Evolutionary conservation across 177 flowering plant species (phyloP), one percentile per base, ranked within the genome.

Genomic region (Vitis hybrid): DNA sequence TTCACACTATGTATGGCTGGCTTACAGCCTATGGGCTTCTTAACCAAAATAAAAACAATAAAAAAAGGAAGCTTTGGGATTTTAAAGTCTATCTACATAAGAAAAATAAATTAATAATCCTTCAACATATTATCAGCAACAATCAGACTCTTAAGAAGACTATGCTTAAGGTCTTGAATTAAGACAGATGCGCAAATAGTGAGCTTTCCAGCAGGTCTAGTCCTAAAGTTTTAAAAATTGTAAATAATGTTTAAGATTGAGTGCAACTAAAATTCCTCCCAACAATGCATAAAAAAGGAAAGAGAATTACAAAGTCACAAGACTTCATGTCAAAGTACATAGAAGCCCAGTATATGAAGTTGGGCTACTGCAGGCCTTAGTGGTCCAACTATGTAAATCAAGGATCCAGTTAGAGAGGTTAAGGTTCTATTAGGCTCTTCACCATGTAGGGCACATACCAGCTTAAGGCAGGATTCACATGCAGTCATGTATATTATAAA

Each of bases 51-150:
- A 39, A 39, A 39, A 39, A 39, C 45, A 39, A 39, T 39, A 39
- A 39, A 26, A 26, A 11, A 12, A 22, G 5, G 39, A 22, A n/a
- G 10, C 34, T 61, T 61, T 15, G 19, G 31, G 5, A 63, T 63
- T 4, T 63, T 19, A 14, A 63, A 49, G 54, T 63, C 54, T 20
- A 63, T 49, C 48, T 22, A 39, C 65, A 63, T 26, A 50, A 49
- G 56, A 19, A 31, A 20, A 59, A 59, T 3, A 22, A 48, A 15
- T 31, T 18, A 63, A n/a, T 50, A 64, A 48, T 8, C 54, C 6
- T 50, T 50, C 51, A 39, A 39, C 50, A 22, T 16, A 31, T 49
- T 4, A 3, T 53, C n/a, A 53, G 56, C 56, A 53, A 15, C 56
- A 53, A 53, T 13, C 5, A 14, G 56, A 53, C 16, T 53, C 56